These are phyloP conservation scores for Nicotiana obtusifolia DNA, from an alignment of 257 asterid species.

Conservation along the genomic window DNA sequence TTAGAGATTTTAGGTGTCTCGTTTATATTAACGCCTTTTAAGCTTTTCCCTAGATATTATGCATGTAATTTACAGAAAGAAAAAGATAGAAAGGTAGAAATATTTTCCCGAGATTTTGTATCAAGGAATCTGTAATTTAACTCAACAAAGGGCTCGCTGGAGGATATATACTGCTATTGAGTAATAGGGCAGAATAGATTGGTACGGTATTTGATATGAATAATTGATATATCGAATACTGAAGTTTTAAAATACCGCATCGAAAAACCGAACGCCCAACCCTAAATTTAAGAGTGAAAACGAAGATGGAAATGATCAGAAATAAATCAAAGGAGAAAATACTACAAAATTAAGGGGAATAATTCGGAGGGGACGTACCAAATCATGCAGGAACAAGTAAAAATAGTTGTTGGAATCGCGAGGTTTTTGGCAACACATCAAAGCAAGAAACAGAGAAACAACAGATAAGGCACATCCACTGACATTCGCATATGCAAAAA, in stretches of 20 bases:
- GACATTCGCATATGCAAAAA: slow-evolving; percentile 50
- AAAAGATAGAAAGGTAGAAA: neutral
- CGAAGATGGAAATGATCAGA: neutral
- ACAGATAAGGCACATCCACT: slow-evolving; percentile 33
- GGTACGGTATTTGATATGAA: too few relatives aligned
- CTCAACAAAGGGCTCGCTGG: too few relatives aligned
- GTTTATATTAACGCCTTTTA: neutral
- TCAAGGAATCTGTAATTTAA: too few relatives aligned
- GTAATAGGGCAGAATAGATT: too few relatives aligned
- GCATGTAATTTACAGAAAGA: neutral
- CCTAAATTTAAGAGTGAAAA: too few relatives aligned
- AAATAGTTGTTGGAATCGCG: slow-evolving; percentile 25
- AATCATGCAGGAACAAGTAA: slow-evolving; percentile 56
- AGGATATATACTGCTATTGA: too few relatives aligned
- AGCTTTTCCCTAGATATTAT: neutral
- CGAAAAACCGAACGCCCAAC: too few relatives aligned
- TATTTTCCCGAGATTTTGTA: neutral
- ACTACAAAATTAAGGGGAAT: neutral
- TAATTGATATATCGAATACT: too few relatives aligned
- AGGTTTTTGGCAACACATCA: slow-evolving; percentile 24
- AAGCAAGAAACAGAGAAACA: slow-evolving; percentile 26
- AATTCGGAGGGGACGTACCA: slow-evolving; percentile 30
- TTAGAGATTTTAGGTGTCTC: neutral
- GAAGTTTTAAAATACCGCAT: too few relatives aligned
- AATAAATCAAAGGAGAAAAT: neutral